phyloP scores from a whole-genome alignment of 352 stramenopile genomes.

The Phytopythium helicoides region DNA sequence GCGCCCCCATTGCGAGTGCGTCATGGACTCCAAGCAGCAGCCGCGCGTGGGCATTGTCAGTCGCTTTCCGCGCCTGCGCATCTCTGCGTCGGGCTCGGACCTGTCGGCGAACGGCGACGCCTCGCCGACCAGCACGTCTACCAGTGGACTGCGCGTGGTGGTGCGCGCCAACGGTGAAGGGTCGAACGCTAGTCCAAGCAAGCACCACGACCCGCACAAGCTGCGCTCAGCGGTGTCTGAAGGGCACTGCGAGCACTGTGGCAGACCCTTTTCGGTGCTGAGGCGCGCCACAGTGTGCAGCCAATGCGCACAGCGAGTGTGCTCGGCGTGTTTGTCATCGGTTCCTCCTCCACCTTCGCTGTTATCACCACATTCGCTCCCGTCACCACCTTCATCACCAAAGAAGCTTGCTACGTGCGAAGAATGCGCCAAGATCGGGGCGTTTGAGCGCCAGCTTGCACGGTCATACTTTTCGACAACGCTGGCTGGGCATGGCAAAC shows the following conservation, averaged over 20 bases:
- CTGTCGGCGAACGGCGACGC: too few species aligned
- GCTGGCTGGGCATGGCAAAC: conserved; percentile 9
- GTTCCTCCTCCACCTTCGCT: neutral
- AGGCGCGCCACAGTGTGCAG: conserved; percentile 1
- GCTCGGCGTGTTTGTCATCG: neutral
- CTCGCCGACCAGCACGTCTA: too few species aligned
- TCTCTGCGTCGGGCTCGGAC: too few species aligned
- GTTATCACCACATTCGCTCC: neutral
- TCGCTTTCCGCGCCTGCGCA: too few species aligned
- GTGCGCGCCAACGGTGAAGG: neutral
- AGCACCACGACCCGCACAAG: neutral
- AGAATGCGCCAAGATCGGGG: conserved; percentile 13
- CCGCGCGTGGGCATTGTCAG: too few species aligned
- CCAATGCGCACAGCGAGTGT: conserved; percentile 5
- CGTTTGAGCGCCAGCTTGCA: conserved; percentile 14
- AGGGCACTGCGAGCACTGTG: conserved; percentile 7
- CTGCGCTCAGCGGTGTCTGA: neutral
- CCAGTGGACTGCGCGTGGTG: too few species aligned
- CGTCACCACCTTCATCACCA: neutral
- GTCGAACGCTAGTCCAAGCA: neutral
- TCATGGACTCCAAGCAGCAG: too few species aligned
- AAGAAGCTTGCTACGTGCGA: conserved; percentile 8
- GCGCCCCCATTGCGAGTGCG: too few species aligned
- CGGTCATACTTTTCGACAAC: conserved; percentile 17
- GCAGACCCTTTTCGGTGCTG: conserved; percentile 2